Evolutionary conservation across 2,329 filamentous ascomycete genomes (phyloP), one percentile per base, ranked within the genome.

Genomic region (Aspergillus spinulosporus): DNA sequence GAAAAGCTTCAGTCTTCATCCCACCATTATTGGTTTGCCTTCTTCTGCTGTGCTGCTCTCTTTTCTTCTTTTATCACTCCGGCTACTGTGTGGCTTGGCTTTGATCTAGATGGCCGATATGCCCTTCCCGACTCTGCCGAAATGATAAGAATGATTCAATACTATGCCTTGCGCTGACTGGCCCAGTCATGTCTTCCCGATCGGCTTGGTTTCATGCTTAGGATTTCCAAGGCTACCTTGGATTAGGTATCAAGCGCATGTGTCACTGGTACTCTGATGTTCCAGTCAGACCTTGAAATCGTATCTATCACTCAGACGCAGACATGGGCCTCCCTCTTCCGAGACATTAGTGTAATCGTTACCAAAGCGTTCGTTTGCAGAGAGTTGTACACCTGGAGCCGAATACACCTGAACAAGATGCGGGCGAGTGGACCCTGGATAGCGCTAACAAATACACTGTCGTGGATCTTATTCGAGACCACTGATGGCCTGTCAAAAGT

Each of bases 261-360:
- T 48, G 49, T 54, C 56, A 54, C 57, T 52, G 37, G 46, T 36
- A 42, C 32, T n/a, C 44, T 12, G 40, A 43, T 50, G 36, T 49
- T 57, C 51, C 48, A 56, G 43, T 53, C 37, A 43, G 40, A 12
- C 52, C 49, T 26, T 49, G 45, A 32, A 42, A 54, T 28, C 36
- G 28, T 40, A n/a, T 15, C 57, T 34, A 47, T 37, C 29, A 39
- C 29, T 56, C 14, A 44, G 43, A 21, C 49, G 55, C 46, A 51
- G 47, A 53, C 44, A 40, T 49, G 44, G 49, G 28, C 29, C 50
- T 47, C 47, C 54, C 47, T 49, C 42, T 56, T 57, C 59, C 48
- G 61, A 64, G 57, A 62, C 62, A 61, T 56, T 55, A 55, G 58
- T 54, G 59, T 59, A 54, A 59, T 59, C 39, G 21, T 21, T 39